Evolutionary conservation across 2,329 filamentous ascomycete species (phyloP).

Genomic region (Clarireedia sp.): DNA sequence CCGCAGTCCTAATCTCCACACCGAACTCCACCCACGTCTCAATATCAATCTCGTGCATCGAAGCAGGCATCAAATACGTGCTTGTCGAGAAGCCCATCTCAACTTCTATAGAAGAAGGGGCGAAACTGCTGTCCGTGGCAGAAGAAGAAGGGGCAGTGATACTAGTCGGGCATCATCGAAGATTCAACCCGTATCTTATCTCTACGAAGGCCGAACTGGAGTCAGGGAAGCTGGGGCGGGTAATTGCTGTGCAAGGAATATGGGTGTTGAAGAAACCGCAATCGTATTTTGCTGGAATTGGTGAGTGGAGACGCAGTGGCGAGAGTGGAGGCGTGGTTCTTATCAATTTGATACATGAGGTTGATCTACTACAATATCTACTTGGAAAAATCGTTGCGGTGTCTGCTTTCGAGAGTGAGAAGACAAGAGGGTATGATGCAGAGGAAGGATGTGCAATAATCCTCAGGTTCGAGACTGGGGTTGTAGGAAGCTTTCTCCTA

Average conservation of each 20-base stretch:
- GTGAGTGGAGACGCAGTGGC: conserved; percentile 39
- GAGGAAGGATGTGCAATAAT: conserved; percentile 51
- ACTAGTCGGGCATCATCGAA: background rate
- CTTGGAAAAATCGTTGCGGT: conserved; percentile 45
- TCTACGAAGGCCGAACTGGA: background rate
- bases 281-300: conserved; percentile 41
- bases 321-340: conserved; percentile 40
- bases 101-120: conserved; percentile 34
- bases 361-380: conserved; percentile 49
- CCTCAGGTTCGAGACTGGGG: conserved; percentile 44
- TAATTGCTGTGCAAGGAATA: conserved; percentile 46
- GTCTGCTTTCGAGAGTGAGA: conserved; percentile 39
- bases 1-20: conserved; percentile 38
- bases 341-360: conserved; percentile 54
- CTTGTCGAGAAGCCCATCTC: conserved; percentile 51
- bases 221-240: conserved; percentile 34
- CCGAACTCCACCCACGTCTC: background rate
- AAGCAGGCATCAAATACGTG: conserved; percentile 39
- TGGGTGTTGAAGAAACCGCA: conserved; percentile 46
- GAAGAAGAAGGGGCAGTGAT: background rate
- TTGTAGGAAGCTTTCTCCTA: conserved; percentile 49
- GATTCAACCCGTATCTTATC: background rate
- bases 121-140: conserved; percentile 23
- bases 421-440: conserved; percentile 39
- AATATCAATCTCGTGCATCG: conserved; percentile 43